A percentile compares a stretch with the other conserved stretches of the same genome.
Evolutionary conservation across 2,329 filamentous ascomycete species (phyloP).

Genomic region (Calonectria henricotiae): DNA sequence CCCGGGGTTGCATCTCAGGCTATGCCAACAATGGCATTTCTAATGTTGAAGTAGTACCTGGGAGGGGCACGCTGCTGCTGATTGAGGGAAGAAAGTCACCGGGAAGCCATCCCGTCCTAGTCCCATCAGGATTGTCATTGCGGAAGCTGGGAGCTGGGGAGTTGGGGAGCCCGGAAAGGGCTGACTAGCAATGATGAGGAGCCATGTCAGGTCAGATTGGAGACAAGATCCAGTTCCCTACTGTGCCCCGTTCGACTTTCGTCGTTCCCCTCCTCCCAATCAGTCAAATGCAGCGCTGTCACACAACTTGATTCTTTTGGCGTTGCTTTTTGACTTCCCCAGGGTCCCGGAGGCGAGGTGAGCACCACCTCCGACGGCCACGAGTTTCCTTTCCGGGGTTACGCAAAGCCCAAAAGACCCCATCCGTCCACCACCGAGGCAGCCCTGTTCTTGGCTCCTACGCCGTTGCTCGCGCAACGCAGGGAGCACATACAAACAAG

Average conservation of each 20-base stretch:
- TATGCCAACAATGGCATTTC: conserved; percentile 48
- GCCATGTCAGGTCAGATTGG: conserved; percentile 34
- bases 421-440: conserved; percentile 42
- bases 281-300: conserved; percentile 12
- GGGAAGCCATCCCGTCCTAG: conserved; percentile 10
- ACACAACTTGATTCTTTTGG: conserved; percentile 13
- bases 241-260: conserved; percentile 32
- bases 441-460: conserved; percentile 45
- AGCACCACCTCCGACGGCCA: conserved; percentile 48
- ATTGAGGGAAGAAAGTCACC: conserved; percentile 13
- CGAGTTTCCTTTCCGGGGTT: conserved; percentile 43
- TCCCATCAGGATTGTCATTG: conserved; percentile 23
- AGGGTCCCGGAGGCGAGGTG: conserved; percentile 45
- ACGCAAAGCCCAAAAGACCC: conserved; percentile 45
- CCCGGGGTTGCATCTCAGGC: conserved; percentile 48
- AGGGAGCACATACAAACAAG: conserved; percentile 28
- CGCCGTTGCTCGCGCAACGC: conserved; percentile 51
- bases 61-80: conserved; percentile 22
- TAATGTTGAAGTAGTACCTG: conserved; percentile 39
- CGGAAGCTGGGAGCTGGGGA: conserved; percentile 22
- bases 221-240: conserved; percentile 39
- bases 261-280: conserved; percentile 17
- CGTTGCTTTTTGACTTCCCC: conserved; percentile 38
- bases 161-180: conserved; percentile 22
- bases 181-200: conserved; percentile 24